A percentile compares a stretch with the other conserved stretches of the same genome.
Conservation (phyloP, 164 flowering plant species). For the Vitis riparia region DNA sequence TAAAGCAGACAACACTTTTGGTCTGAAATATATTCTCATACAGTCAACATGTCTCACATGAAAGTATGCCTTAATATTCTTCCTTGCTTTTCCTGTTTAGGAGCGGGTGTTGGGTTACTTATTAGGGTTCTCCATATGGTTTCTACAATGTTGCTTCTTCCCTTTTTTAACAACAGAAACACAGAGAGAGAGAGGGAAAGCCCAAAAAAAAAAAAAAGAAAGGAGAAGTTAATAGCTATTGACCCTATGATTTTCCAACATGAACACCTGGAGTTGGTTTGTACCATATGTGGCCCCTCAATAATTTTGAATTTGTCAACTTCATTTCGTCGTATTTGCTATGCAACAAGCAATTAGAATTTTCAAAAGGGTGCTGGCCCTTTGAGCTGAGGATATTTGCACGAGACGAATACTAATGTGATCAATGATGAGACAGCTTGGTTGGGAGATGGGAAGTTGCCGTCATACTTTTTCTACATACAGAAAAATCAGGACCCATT, state of each 20-base stretch:
- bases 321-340: background rate
- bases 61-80: background rate
- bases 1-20: background rate
- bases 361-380: background rate
- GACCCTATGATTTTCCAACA: background rate
- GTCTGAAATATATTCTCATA: background rate
- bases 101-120: background rate
- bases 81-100: background rate
- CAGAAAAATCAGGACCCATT: background rate
- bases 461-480: background rate
- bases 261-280: slow-evolving; percentile 1
- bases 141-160: background rate
- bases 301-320: background rate
- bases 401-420: background rate
- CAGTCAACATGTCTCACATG: background rate
- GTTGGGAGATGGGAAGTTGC: slow-evolving; percentile 2
- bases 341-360: background rate
- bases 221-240: too few species aligned
- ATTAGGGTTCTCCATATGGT: background rate
- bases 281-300: background rate
- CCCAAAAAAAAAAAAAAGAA: too few species aligned
- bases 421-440: background rate
- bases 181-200: background rate
- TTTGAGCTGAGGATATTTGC: slow-evolving; percentile 1
- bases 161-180: too few species aligned